These are phyloP conservation scores for Sclerotinia glacialis DNA, from an alignment of 2,329 filamentous ascomycete species.

Conservation along the genomic window DNA sequence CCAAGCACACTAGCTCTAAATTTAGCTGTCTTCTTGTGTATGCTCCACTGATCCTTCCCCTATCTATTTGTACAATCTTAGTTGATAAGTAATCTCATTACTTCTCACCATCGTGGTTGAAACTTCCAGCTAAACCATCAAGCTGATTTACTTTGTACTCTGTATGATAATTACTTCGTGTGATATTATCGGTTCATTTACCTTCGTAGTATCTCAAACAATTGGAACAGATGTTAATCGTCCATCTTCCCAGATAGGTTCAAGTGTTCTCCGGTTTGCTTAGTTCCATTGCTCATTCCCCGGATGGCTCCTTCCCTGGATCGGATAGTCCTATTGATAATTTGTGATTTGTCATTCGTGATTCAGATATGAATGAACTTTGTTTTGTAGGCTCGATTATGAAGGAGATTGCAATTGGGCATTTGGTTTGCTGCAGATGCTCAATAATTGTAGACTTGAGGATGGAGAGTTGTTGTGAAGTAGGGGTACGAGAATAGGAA, in stretches of 20 bases:
- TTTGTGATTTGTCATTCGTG: background rate
- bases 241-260: background rate
- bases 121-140: too few species aligned
- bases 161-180: background rate
- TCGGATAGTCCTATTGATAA: background rate
- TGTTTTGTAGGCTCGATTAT: background rate
- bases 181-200: background rate
- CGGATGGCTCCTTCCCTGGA: too few species aligned
- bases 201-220: background rate
- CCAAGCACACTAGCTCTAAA: background rate
- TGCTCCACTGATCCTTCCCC: rapidly evolving
- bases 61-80: too few species aligned
- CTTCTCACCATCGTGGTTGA: background rate
- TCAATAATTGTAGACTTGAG: background rate
- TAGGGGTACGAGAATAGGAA: background rate
- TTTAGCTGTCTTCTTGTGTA: background rate
- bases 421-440: too few species aligned
- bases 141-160: too few species aligned
- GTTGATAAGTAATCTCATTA: background rate
- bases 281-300: too few species aligned
- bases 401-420: too few species aligned
- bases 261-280: too few species aligned
- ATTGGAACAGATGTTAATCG: background rate
- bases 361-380: background rate
- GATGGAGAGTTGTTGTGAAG: background rate